A percentile compares a stretch with the other conserved stretches of the same genome.
These are phyloP conservation scores for Cystobasidium tubakii DNA, from an alignment of 768 basidiomycete genomes.

Conservation along the genomic window DNA sequence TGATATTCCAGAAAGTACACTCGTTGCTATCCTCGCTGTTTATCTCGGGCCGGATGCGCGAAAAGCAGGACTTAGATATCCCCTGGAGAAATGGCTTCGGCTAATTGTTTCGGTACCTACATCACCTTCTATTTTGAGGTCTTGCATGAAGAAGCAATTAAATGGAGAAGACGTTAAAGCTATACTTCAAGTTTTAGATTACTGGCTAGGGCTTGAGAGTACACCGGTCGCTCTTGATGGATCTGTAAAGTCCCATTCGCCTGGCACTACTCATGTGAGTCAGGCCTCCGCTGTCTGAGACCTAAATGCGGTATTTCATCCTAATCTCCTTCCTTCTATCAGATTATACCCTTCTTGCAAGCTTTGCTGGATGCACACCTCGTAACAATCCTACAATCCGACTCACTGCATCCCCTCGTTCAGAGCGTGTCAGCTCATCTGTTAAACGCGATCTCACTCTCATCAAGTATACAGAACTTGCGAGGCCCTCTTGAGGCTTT, in stretches of 20 bases:
- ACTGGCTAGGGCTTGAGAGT: neutral
- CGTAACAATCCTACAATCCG: slow-evolving; percentile 3
- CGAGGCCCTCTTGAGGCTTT: neutral
- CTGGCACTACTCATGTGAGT: neutral
- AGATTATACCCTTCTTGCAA: slow-evolving; percentile 8
- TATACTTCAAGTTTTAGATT: neutral
- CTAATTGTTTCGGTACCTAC: neutral
- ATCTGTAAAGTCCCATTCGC: neutral
- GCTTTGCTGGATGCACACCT: slow-evolving; percentile 26
- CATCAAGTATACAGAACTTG: neutral
- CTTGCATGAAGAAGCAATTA: neutral
- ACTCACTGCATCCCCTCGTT: slow-evolving; percentile 4
- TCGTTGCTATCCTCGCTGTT: neutral
- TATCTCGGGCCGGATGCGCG: neutral
- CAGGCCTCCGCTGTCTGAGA: neutral
- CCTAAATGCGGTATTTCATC: too few relatives aligned
- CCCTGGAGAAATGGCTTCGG: neutral
- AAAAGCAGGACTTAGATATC: neutral
- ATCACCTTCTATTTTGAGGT: neutral
- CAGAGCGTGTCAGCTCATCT: slow-evolving; percentile 4
- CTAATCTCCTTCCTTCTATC: neutral
- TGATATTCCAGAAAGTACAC: slow-evolving; percentile 9
- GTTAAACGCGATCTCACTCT: neutral
- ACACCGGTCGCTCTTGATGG: neutral
- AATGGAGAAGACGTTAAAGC: neutral